phyloP scores from a whole-genome alignment of 192 early-diverging fungal genomes.

The Coemansia sp. region DNA sequence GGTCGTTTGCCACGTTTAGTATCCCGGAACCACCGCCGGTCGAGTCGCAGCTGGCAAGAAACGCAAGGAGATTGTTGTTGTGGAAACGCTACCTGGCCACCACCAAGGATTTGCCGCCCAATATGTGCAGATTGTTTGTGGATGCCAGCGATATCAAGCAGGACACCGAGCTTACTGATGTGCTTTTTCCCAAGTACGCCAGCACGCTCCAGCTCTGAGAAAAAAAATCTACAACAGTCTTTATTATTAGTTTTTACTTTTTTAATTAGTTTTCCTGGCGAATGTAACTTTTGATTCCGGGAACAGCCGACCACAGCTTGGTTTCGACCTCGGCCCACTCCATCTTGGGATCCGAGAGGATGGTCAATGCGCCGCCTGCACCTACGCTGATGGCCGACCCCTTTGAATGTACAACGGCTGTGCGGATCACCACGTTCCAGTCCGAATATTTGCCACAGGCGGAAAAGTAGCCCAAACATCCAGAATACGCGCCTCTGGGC shows the following conservation, averaged over 20 bases:
- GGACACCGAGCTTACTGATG: constrained; percentile 23
- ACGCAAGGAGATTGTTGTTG: constrained; percentile 28
- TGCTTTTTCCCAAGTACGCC: constrained; percentile 19
- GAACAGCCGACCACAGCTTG: constrained; percentile 57
- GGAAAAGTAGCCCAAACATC: constrained; percentile 86
- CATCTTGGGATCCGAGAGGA: constrained; percentile 77
- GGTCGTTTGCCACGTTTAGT: constrained; percentile 25
- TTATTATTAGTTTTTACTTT: neutral
- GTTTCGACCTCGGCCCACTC: constrained; percentile 88
- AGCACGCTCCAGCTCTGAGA: constrained; percentile 6
- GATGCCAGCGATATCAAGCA: constrained; percentile 47
- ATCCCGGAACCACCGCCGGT: constrained; percentile 52
- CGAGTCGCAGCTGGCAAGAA: constrained; percentile 45
- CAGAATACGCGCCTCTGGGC: constrained; percentile 84
- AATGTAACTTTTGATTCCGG: constrained; percentile 13
- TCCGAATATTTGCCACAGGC: constrained; percentile 60
- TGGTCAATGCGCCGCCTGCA: constrained; percentile 91
- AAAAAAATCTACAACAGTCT: neutral
- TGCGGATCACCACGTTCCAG: constrained; percentile 90
- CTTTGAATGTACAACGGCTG: constrained; percentile 62
- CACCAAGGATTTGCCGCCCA: constrained; percentile 31
- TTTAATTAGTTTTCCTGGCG: neutral
- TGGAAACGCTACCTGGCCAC: constrained; percentile 36
- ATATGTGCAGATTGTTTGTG: constrained; percentile 47
- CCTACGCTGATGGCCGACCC: constrained; percentile 67